Evolutionary conservation across 805 yeast genomes (phyloP).

Genomic region (Cyberlindnera americana): DNA sequence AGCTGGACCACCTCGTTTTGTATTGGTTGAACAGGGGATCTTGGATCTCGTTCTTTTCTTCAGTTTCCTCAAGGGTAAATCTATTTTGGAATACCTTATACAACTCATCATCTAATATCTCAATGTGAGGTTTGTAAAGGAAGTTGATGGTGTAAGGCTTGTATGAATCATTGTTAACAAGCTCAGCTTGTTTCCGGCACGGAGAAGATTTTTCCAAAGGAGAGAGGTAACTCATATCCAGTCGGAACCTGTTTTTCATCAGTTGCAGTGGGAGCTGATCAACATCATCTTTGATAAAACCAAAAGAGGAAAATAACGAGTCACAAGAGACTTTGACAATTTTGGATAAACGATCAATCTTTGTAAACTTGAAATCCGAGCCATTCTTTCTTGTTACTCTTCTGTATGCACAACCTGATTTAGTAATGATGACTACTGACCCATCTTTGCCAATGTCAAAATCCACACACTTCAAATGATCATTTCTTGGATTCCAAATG

Average conservation of each 20-base stretch:
- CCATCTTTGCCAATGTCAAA: conserved; percentile 69
- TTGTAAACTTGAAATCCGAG: conserved; percentile 47
- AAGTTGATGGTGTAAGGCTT: conserved; percentile 16
- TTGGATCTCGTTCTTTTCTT: background rate
- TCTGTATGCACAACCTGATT: conserved; percentile 62
- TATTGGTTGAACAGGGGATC: conserved; percentile 22
- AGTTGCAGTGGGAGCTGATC: conserved; percentile 56
- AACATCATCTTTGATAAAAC: conserved; percentile 60
- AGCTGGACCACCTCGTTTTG: conserved; percentile 24
- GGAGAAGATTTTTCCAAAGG: conserved; percentile 28
- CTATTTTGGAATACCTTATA: conserved; percentile 10
- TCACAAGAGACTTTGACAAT: conserved; percentile 66
- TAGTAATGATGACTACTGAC: conserved; percentile 61
- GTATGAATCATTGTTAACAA: conserved; percentile 10
- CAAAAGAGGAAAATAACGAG: conserved; percentile 60
- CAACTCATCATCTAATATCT: conserved; percentile 14
- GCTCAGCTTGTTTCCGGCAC: conserved; percentile 22
- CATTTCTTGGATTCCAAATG: conserved; percentile 63
- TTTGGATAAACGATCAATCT: conserved; percentile 50
- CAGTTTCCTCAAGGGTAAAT: conserved; percentile 9
- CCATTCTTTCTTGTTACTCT: conserved; percentile 17
- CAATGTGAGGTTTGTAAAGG: conserved; percentile 17
- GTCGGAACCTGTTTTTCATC: conserved; percentile 41
- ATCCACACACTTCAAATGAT: conserved; percentile 57
- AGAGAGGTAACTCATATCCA: conserved; percentile 55